Base-by-base conservation (phyloP, 164 flowering plant species). In the Kalanchoe fedtschenkoi region DNA sequence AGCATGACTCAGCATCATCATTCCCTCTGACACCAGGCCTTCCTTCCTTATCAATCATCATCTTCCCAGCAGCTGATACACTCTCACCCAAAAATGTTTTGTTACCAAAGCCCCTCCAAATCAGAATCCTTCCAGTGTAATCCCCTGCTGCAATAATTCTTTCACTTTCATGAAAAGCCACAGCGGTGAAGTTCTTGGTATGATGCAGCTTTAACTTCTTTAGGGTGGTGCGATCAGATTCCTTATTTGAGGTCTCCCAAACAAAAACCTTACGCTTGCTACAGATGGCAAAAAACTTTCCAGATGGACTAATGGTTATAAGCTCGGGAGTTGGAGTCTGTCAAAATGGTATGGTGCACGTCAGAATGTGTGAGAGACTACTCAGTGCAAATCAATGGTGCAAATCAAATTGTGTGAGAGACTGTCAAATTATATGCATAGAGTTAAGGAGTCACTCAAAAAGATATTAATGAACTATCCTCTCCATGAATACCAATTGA, bases 1-100 rank as follows among this genome's bases (percentile, higher is more conserved):
- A 66, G 72, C 99, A 90, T 46, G 91, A 86, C 41, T 90, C 96
- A 62, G 96, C 92, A 84, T 93, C 97, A 74, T 88, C 89, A 72
- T 76, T 69, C 57, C 76, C 91, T 74, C 90, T 78, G 47, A 88
- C 90, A 32, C 95, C 97, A 62, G 97, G 87, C 47, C 75, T 80
- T 47, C 83, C 92, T 72, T 93, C 95, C 35, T 70, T 79, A 63
- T 62, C 61, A 51, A 67, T 71, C 63, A 53, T 34, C 29, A 55
- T 37, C 58, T 51, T 63, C 32, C 67, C 76, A 57, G 65, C 62
- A n/a, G 2, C 42, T 46, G 19, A 22, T 56, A 39, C 67, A 60
- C 64, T 65, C 51, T 60, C 69, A 29, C 1, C 34, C 46, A 72
- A 67, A 61, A 86, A 81, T 5, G 70, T 69, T 67, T 35, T 69